Evolutionary conservation across 2,329 filamentous ascomycete species (phyloP).

Genomic region (Cryphonectria radicalis): DNA sequence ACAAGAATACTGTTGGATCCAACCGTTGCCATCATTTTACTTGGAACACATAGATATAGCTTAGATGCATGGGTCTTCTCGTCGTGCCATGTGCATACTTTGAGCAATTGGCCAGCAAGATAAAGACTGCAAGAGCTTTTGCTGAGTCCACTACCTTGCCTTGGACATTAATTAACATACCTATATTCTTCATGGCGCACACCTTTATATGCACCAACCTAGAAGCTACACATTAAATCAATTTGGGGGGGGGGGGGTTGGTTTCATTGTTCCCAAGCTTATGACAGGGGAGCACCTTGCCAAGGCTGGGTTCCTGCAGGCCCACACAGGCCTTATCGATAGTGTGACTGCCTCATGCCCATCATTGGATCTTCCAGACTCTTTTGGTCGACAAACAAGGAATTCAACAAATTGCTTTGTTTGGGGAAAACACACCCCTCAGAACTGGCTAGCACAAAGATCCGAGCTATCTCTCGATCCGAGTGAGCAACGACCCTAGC

Average conservation of each 20-base stretch:
- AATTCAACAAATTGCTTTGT: neutral
- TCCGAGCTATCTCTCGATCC: too few species aligned
- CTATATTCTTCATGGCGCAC: conserved; percentile 8
- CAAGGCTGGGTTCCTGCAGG: neutral
- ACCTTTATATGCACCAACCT: conserved; percentile 5
- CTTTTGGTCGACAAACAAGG: neutral
- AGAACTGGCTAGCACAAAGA: neutral
- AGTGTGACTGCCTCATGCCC: conserved; percentile 4
- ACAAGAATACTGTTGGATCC: neutral
- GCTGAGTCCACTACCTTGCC: conserved; percentile 3
- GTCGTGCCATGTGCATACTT: neutral
- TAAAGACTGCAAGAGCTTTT: neutral
- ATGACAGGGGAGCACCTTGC: neutral
- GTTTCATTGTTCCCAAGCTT: neutral
- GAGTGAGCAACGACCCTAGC: neutral
- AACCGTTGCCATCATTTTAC: neutral
- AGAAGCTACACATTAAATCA: neutral
- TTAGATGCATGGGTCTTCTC: neutral
- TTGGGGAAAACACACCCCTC: neutral
- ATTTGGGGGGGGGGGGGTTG: neutral
- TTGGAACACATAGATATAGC: neutral
- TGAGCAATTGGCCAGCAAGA: neutral
- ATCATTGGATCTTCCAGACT: neutral
- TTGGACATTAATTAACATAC: neutral
- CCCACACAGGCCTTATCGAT: conserved; percentile 8